phyloP scores from a whole-genome alignment of 192 early-diverging fungal genomes.

The Chytriomyces confervae region DNA sequence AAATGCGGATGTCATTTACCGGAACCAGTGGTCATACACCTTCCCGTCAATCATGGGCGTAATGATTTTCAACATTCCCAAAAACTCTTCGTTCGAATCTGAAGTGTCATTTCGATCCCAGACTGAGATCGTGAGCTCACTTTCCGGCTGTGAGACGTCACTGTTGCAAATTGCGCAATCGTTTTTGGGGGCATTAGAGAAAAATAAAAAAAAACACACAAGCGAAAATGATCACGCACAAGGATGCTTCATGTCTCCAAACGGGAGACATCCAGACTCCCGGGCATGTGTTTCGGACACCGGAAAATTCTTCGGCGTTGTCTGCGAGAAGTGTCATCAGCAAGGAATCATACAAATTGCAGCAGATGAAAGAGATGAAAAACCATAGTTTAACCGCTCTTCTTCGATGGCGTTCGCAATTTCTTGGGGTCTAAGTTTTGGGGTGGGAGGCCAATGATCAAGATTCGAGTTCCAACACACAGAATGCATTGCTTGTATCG shows the following conservation, averaged over 20 bases:
- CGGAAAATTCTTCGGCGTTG: neutral
- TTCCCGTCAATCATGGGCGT: constrained; percentile 35
- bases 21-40: constrained; percentile 42
- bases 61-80: constrained; percentile 37
- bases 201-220: neutral
- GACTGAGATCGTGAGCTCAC: constrained; percentile 35
- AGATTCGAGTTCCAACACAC: no score
- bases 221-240: constrained; percentile 10
- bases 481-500: neutral
- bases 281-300: neutral
- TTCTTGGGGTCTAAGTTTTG: neutral
- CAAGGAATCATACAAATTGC: neutral
- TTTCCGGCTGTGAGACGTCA: constrained; percentile 30
- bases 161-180: neutral
- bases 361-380: neutral
- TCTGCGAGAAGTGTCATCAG: neutral
- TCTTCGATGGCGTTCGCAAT: neutral
- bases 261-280: constrained; percentile 27
- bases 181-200: neutral
- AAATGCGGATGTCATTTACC: neutral
- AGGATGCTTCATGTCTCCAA: constrained; percentile 42
- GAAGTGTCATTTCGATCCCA: constrained; percentile 30
- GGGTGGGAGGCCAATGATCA: no score
- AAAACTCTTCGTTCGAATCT: constrained; percentile 24
- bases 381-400: neutral